These are phyloP conservation scores for Amanita polypyramis DNA, from an alignment of 768 basidiomycete species.

Conservation along the genomic window DNA sequence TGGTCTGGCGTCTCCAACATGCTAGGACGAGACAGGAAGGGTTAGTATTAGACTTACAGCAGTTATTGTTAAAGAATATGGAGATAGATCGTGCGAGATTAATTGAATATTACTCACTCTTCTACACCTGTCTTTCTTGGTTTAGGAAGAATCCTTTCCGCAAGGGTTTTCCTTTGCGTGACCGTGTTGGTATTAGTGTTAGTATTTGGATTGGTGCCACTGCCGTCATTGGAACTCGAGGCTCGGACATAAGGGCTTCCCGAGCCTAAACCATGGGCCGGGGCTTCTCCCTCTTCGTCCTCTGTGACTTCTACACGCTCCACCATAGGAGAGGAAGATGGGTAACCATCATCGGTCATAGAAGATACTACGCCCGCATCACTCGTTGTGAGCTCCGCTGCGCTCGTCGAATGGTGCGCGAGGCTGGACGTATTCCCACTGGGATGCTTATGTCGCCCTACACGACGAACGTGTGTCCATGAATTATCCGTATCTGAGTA, in stretches of 20 bases:
- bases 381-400: slow-evolving; percentile 28
- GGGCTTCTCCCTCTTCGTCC: slow-evolving; percentile 15
- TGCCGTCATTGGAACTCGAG: neutral
- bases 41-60: neutral
- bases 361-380: slow-evolving; percentile 45
- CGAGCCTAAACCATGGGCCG: slow-evolving; percentile 15
- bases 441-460: slow-evolving; percentile 14
- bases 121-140: slow-evolving; percentile 57
- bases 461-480: slow-evolving; percentile 63
- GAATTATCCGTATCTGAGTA: slow-evolving; percentile 41
- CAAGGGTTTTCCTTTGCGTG: slow-evolving; percentile 32
- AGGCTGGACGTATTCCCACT: slow-evolving; percentile 5
- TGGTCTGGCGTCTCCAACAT: slow-evolving; percentile 54
- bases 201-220: too few relatives aligned
- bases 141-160: slow-evolving; percentile 56
- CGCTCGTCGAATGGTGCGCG: slow-evolving; percentile 15
- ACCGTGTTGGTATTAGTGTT: slow-evolving; percentile 14
- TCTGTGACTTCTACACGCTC: slow-evolving; percentile 18
- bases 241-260: slow-evolving; percentile 18
- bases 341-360: slow-evolving; percentile 18
- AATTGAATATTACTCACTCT: slow-evolving; percentile 28
- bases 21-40: slow-evolving; percentile 22
- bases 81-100: too few relatives aligned
- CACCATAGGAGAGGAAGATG: slow-evolving; percentile 27
- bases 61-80: neutral